phyloP scores from a whole-genome alignment of 768 basidiomycete genomes.

The Gyrodon lividus region DNA sequence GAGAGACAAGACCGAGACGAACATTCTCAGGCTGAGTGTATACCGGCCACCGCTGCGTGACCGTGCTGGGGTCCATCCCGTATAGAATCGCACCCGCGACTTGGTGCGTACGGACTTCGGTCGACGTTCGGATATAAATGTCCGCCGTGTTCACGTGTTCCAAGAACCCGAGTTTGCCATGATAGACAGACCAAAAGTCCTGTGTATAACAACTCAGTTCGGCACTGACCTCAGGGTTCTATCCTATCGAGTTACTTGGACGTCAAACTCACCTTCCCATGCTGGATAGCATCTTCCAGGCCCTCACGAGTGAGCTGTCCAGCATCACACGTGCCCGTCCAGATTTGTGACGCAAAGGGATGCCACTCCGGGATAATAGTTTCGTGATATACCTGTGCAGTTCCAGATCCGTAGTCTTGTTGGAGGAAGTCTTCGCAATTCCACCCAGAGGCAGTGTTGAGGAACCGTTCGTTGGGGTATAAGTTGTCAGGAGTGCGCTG shows the following conservation, averaged over 20 bases:
- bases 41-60: slow-evolving; percentile 36
- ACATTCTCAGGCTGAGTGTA: slow-evolving; percentile 43
- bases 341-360: slow-evolving; percentile 43
- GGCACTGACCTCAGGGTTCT: no score
- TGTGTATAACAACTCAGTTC: slow-evolving; percentile 12
- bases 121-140: slow-evolving; percentile 45
- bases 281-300: slow-evolving; percentile 40
- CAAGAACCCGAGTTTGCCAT: slow-evolving; percentile 37
- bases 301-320: slow-evolving; percentile 49
- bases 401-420: slow-evolving; percentile 39
- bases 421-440: slow-evolving; percentile 39
- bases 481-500: slow-evolving; percentile 52
- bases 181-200: slow-evolving; percentile 50
- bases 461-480: slow-evolving; percentile 40
- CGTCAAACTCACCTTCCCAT: slow-evolving; percentile 35
- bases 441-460: slow-evolving; percentile 42
- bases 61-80: slow-evolving; percentile 43
- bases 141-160: slow-evolving; percentile 33
- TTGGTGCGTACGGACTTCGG: slow-evolving; percentile 47
- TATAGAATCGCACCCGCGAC: slow-evolving; percentile 44
- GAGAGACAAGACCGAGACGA: slow-evolving; percentile 11
- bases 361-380: slow-evolving; percentile 40
- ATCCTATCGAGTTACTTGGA: not conserved
- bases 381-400: slow-evolving; percentile 39
- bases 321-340: slow-evolving; percentile 48